Percentiles rank a stretch among this genome's conserved stretches.
These are phyloP conservation scores for Hemileccinum impolitum DNA, from an alignment of 768 basidiomycete species.

Conservation along the genomic window DNA sequence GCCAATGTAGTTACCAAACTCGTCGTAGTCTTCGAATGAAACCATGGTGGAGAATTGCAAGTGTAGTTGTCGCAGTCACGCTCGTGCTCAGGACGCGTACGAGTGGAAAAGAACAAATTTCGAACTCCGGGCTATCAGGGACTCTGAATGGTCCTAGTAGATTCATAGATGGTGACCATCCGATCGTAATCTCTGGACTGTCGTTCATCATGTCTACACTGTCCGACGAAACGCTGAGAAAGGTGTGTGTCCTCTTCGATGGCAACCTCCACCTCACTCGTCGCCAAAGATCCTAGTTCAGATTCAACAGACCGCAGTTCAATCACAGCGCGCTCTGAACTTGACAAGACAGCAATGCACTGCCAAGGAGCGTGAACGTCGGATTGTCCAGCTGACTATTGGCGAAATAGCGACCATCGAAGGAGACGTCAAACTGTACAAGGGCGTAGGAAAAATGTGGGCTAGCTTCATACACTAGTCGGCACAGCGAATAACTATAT, in stretches of 20 bases:
- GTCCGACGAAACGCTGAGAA: slow-evolving; percentile 79
- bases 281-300: slow-evolving; percentile 76
- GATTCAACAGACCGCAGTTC: slow-evolving; percentile 87
- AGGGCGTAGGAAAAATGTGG: slow-evolving; percentile 95
- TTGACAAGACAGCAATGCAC: slow-evolving; percentile 71
- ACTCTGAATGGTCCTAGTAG: not conserved
- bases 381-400: slow-evolving; percentile 86
- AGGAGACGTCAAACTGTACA: slow-evolving; percentile 80
- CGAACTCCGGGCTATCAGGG: slow-evolving; percentile 29
- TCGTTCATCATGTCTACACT: slow-evolving; percentile 46
- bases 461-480: slow-evolving; percentile 1
- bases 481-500: not conserved
- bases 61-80: slow-evolving; percentile 3
- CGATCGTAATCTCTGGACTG: slow-evolving; percentile 2
- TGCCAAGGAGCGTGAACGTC: slow-evolving; percentile 83
- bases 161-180: slow-evolving; percentile 10
- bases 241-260: slow-evolving; percentile 41
- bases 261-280: slow-evolving; percentile 16
- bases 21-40: slow-evolving; percentile 77
- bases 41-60: slow-evolving; percentile 38
- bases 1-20: slow-evolving; percentile 98
- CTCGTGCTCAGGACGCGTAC: slow-evolving; percentile 20
- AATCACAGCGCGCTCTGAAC: slow-evolving; percentile 77
- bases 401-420: slow-evolving; percentile 73
- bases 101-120: slow-evolving; percentile 26